Conservation (phyloP, 129 eudicot genomes). For the Scalesia atractyloides region DNA sequence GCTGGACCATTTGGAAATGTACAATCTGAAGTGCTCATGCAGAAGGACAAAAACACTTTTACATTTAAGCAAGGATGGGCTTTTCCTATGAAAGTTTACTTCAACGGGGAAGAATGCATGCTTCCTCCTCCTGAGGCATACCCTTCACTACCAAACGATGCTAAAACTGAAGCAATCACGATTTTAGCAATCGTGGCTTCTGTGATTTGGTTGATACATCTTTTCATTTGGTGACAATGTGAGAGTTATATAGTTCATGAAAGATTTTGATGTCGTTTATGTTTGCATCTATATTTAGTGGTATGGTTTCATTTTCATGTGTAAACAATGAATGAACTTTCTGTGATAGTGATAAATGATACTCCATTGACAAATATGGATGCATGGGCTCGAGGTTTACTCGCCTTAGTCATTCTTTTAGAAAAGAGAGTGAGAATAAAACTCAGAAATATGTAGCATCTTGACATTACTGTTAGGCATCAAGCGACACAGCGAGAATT, state of each 20-base stretch:
- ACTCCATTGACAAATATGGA: no score
- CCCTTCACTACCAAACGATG: conserved; percentile 67
- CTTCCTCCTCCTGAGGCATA: conserved; percentile 94
- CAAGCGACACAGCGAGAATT: no score
- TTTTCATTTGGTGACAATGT: conserved; percentile 29
- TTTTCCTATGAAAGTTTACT: conserved; percentile 78
- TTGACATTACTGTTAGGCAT: no score
- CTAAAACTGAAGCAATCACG: conserved; percentile 18
- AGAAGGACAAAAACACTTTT: conserved; percentile 65
- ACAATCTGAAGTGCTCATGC: conserved; percentile 73
- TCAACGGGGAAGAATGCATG: conserved; percentile 85
- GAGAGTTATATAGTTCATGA: conserved; percentile 10
- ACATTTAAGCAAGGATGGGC: conserved; percentile 90
- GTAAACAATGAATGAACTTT: not conserved
- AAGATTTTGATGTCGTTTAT: conserved; percentile 13
- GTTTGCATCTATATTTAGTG: conserved; percentile 7
- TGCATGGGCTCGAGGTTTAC: no score
- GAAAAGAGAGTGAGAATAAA: no score
- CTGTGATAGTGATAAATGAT: not conserved
- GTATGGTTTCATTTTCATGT: not conserved
- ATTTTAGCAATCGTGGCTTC: conserved; percentile 25
- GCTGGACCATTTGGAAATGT: conserved; percentile 83
- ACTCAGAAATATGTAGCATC: no score
- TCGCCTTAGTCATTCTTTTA: no score
- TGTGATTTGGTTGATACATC: conserved; percentile 32